Base-by-base conservation (phyloP, 2,329 filamentous ascomycete species). In the Xylaria digitata region DNA sequence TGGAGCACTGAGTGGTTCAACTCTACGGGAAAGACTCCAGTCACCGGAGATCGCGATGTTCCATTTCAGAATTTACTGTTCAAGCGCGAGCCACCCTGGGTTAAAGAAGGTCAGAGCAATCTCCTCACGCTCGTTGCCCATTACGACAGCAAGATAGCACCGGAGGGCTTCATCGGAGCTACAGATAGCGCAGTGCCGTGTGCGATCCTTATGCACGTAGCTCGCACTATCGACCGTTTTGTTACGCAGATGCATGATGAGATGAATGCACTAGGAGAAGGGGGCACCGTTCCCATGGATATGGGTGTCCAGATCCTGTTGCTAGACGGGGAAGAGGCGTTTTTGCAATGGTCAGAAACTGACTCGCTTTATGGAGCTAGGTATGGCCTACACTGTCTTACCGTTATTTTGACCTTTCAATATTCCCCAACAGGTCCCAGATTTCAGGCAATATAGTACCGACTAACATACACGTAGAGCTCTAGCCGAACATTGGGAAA, bases 101-200 rank as follows among this genome's bases (percentile, higher is more conserved):
- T 89, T 1, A 79, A 84, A 45, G 81, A 84, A 0, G 93, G 93
- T 0, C 87, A 94, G 75, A 87, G 92, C 15, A 90, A 90, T 57
- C 82, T 91, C 58, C 81, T 96, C 71, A 93, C 92, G 3, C 82
- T 96, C 55, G 93, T 93, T 8, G 93, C 93, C 40, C 93, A 96
- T 76, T 96, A 95, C 77, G 93, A 96, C 75, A 92, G 88, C 77
- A 93, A 93, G 80, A 82, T 90, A 53, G 82, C 82, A 17, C 92
- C 92, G 0, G 77, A 87, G 56, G 92, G 90, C 0, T 96, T 96
- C 75, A 91, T 96, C 56, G 93, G 93, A 1, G 93, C 93, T 0
- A 95, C 89, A 15, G 93, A 97, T 76, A 93, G 91, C 70, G 93
- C 93, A 0, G 93, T 88, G 9, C 92, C 93, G 19, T 96, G 92